Percentiles rank a stretch among this genome's conserved stretches.
These are phyloP conservation scores for Pleodorina starrii DNA, from an alignment of 139 green algal species.

Conservation along the genomic window DNA sequence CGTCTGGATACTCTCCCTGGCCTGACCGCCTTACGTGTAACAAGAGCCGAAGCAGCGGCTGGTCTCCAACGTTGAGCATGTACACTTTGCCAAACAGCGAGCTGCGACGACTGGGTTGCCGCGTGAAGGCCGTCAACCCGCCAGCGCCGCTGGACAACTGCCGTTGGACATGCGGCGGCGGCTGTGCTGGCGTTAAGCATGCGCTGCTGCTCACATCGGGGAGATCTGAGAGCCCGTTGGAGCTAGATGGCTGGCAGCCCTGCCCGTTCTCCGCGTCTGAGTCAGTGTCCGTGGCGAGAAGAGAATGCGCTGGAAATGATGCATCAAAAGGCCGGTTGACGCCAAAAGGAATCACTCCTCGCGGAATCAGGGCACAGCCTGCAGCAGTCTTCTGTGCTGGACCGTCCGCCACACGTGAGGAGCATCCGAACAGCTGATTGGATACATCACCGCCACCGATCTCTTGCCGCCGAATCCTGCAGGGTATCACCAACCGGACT, in stretches of 20 bases:
- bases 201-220: neutral
- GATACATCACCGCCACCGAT: neutral
- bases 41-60: conserved; percentile 54
- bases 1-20: no score
- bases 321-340: conserved; percentile 13
- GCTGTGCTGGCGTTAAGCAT: neutral
- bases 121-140: neutral
- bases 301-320: neutral
- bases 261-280: conserved; percentile 2
- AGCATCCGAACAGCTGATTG: neutral
- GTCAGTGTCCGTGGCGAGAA: neutral
- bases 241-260: neutral
- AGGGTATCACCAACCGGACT: neutral
- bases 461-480: conserved; percentile 8
- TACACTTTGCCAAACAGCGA: conserved; percentile 47
- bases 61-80: conserved; percentile 52
- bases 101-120: neutral
- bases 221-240: neutral
- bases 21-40: conserved; percentile 59
- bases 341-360: conserved; percentile 37
- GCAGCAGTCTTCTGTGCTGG: neutral
- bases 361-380: neutral
- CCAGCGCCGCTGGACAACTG: neutral
- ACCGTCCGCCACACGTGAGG: neutral
- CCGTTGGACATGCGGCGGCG: neutral